These are phyloP conservation scores for Microstroma glucosiphilum DNA, from an alignment of 1,284 basidiomycete genomes.

Conservation along the genomic window DNA sequence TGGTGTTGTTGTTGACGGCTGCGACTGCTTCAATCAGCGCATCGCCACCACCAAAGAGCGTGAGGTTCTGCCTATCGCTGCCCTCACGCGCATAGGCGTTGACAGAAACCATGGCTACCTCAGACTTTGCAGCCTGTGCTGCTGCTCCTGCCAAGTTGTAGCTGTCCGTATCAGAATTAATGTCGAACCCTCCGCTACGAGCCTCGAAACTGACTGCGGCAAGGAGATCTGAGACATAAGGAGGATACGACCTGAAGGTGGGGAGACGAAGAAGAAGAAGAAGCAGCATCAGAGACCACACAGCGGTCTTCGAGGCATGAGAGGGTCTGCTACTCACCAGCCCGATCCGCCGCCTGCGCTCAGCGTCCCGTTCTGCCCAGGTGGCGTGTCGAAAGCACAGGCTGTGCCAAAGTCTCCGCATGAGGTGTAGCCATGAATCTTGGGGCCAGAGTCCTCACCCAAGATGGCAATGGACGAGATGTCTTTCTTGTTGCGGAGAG, in stretches of 20 bases:
- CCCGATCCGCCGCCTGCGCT: slow-evolving; percentile 53
- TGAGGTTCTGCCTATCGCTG: slow-evolving; percentile 66
- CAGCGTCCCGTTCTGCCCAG: slow-evolving; percentile 25
- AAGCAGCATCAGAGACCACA: no score
- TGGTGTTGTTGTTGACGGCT: slow-evolving; percentile 30
- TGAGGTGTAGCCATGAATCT: slow-evolving; percentile 19
- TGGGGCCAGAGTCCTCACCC: slow-evolving; percentile 24
- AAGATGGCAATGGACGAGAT: slow-evolving; percentile 21
- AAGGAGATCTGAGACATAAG: not conserved
- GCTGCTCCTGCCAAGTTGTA: slow-evolving; percentile 11
- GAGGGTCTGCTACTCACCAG: slow-evolving; percentile 41
- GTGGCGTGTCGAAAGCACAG: slow-evolving; percentile 16
- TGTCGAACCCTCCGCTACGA: not conserved
- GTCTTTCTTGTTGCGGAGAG: slow-evolving; percentile 19
- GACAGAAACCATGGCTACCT: slow-evolving; percentile 4
- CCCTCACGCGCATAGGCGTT: not conserved
- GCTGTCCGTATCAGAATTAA: not conserved
- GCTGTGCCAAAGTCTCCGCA: slow-evolving; percentile 16
- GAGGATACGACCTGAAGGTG: not conserved
- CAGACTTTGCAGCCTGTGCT: not conserved
- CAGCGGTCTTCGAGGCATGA: no score
- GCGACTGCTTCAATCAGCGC: slow-evolving; percentile 31
- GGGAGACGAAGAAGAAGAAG: no score
- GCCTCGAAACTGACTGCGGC: not conserved
- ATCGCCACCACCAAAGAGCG: slow-evolving; percentile 70